Evolutionary conservation across 441 rosid genomes (phyloP), one percentile per base, ranked within the genome.

Genomic region (Adansonia gregorii): DNA sequence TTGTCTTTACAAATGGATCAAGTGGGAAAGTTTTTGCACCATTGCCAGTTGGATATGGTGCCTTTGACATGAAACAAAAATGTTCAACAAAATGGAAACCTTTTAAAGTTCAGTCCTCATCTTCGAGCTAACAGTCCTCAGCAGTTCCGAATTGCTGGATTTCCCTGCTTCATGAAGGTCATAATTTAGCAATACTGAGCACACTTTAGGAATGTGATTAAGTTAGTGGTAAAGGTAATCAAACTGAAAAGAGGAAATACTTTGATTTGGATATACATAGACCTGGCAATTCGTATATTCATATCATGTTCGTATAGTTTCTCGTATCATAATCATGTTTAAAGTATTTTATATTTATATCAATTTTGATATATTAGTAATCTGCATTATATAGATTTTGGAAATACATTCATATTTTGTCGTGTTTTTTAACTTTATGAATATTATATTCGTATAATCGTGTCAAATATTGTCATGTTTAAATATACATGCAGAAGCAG

Each of bases 1-100:
- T 79, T 74, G 86, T 85, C 84, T 80, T 72, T 45, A 63, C 55
- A 66, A 77, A 65, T 17, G 60, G 17, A n/a, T 68, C 54, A 35
- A 17, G 48, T 69, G 27, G 46, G 68, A 68, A 69, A 67, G 4
- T 27, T 14, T n/a, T 68, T 79, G 75, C 24, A 1, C 76, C 81
- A 45, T 71, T 52, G 56, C 59, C 27, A 4, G 24, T 43, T 14
- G 11, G 3, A 14, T 4, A 11, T 49, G 1, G 1, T 14, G 3
- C 39, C 73, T 15, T 55, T 51, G 60, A 3, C 74, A 71, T 71
- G 12, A 71, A 61, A 73, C 54, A 59, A 66, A 48, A 48, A 24
- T 3, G 48, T 14, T 69, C 63, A 31, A 55, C 9, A 48, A 51
- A 17, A 31, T 8, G 71, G 51, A 64, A 72, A 15, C 43, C 69